These are phyloP conservation scores for Knufia petricola DNA, from an alignment of 2,329 filamentous ascomycete genomes.

Conservation along the genomic window DNA sequence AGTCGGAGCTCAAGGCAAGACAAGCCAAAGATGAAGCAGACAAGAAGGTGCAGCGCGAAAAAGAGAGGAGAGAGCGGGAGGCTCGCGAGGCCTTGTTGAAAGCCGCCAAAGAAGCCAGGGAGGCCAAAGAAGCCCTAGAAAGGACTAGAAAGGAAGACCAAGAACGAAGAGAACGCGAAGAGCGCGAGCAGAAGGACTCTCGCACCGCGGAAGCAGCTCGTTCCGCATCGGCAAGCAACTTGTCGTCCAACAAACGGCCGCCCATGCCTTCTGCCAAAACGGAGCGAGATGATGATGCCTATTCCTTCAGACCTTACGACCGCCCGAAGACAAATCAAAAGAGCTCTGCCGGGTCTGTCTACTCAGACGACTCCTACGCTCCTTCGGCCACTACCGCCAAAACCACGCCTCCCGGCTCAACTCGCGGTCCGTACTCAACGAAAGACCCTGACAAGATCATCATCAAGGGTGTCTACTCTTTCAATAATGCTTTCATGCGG, in stretches of 20 bases:
- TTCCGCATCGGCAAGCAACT: slow-evolving; percentile 25
- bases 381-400: slow-evolving; percentile 72
- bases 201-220: slow-evolving; percentile 22
- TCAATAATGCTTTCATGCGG: slow-evolving; percentile 78
- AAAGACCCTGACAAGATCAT: slow-evolving; percentile 93
- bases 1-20: slow-evolving; percentile 10
- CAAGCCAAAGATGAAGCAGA: slow-evolving; percentile 23
- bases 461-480: slow-evolving; percentile 84
- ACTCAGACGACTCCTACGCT: slow-evolving; percentile 80
- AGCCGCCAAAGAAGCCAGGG: slow-evolving; percentile 30
- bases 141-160: slow-evolving; percentile 30
- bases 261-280: slow-evolving; percentile 31
- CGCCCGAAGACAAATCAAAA: slow-evolving; percentile 48
- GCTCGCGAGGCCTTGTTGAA: slow-evolving; percentile 31
- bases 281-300: slow-evolving; percentile 48
- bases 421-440: slow-evolving; percentile 69
- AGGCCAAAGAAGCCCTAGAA: slow-evolving; percentile 22
- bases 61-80: slow-evolving; percentile 75
- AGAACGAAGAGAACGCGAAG: slow-evolving; percentile 15
- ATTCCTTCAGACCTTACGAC: slow-evolving; percentile 72
- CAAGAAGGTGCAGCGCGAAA: slow-evolving; percentile 35
- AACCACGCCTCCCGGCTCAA: slow-evolving; percentile 72
- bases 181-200: slow-evolving; percentile 21
- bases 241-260: slow-evolving; percentile 25
- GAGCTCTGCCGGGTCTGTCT: slow-evolving; percentile 56